Conservation (phyloP, 2,329 filamentous ascomycete species). For the Alternaria brassicae region DNA sequence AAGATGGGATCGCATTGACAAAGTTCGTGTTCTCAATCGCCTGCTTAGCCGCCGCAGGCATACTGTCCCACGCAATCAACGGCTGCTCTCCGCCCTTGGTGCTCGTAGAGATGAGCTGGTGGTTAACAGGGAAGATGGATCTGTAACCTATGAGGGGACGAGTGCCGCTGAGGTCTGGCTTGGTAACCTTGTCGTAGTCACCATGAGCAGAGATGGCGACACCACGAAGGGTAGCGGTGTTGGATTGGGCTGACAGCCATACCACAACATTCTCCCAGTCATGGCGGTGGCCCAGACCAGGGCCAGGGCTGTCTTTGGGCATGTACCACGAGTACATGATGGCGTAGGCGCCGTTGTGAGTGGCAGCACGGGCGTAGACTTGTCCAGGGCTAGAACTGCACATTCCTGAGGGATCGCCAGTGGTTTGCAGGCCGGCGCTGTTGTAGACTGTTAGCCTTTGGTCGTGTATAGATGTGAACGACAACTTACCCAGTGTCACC, state of each 20-base stretch:
- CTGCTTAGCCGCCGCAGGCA: conserved; percentile 52
- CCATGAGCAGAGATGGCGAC: conserved; percentile 62
- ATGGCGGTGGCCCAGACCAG: conserved; percentile 60
- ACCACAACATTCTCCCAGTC: conserved; percentile 65
- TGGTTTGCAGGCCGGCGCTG: conserved; percentile 55
- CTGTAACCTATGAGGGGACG: conserved; percentile 58
- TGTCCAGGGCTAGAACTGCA: conserved; percentile 59
- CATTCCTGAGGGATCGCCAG: conserved; percentile 52
- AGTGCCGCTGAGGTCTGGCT: conserved; percentile 50
- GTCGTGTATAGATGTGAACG: neutral
- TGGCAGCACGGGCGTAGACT: conserved; percentile 57
- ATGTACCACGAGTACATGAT: conserved; percentile 64
- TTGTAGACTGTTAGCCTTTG: neutral
- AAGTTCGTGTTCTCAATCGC: conserved; percentile 58
- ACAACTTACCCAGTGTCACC: conserved; percentile 63
- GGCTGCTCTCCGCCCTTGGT: conserved; percentile 55
- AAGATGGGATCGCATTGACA: conserved; percentile 56
- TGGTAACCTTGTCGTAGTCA: conserved; percentile 51
- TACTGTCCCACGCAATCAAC: conserved; percentile 59
- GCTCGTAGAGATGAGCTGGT: conserved; percentile 54
- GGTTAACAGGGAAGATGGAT: conserved; percentile 58
- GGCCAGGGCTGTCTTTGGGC: conserved; percentile 57
- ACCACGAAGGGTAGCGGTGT: conserved; percentile 54
- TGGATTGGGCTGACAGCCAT: conserved; percentile 55
- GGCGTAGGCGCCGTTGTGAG: conserved; percentile 54